phyloP scores from a whole-genome alignment of 139 green algal species.

The Coccomyxa sp. region DNA sequence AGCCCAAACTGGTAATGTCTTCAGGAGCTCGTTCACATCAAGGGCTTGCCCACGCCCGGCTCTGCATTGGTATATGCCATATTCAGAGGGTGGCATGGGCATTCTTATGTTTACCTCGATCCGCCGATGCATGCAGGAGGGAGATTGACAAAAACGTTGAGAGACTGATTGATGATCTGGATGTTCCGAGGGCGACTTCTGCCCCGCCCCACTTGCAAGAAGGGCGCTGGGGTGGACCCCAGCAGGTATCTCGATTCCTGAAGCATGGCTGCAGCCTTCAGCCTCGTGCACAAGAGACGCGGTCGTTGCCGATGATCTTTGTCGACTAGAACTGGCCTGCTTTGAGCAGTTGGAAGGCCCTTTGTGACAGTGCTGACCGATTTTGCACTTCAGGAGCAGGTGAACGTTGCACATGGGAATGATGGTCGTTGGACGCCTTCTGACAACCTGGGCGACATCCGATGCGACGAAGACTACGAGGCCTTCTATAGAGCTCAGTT shows the following conservation, averaged over 20 bases:
- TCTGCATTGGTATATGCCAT: neutral
- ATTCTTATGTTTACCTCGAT: neutral
- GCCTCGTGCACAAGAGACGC: too few species aligned
- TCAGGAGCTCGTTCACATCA: neutral
- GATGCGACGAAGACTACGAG: slow-evolving; percentile 85
- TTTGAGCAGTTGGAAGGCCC: neutral
- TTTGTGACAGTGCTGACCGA: neutral
- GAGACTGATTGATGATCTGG: slow-evolving; percentile 77
- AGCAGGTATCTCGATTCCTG: neutral
- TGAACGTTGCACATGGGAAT: neutral
- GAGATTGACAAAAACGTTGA: slow-evolving; percentile 59
- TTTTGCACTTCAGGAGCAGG: neutral
- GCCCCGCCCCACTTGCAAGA: slow-evolving; percentile 79
- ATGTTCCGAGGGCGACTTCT: slow-evolving; percentile 67
- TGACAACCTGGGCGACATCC: slow-evolving; percentile 54
- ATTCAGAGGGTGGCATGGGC: neutral
- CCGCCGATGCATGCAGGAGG: slow-evolving; percentile 21
- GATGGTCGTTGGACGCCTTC: slow-evolving; percentile 19
- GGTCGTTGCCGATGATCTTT: too few species aligned
- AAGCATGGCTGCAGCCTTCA: neutral
- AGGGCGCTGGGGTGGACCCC: slow-evolving; percentile 16
- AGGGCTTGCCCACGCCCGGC: neutral
- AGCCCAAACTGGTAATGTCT: slow-evolving; percentile 12
- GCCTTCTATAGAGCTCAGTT: slow-evolving; percentile 55
- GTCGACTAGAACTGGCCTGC: too few species aligned